A percentile compares a stretch with the other conserved stretches of the same genome.
Conservation (phyloP, 306 rosid species). For the Gleditsia sinensis region DNA sequence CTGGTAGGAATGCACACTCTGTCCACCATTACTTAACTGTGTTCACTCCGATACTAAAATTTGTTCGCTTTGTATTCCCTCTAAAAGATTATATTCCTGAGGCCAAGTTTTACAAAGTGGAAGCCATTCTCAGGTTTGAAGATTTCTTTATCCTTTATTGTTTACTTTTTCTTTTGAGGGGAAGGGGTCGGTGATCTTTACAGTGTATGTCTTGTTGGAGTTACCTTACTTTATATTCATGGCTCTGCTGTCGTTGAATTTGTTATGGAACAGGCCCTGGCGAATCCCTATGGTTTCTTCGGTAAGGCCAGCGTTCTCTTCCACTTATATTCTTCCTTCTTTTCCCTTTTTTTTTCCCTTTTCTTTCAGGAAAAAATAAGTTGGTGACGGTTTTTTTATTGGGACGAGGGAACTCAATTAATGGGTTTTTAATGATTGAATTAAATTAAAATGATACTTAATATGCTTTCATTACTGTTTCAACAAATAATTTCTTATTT, state of each 20-base stretch:
- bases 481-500: no score
- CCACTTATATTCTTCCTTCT: neutral
- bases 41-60: neutral
- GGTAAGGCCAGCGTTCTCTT: no score
- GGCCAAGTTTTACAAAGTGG: constrained; percentile 84
- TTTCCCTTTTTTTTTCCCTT: neutral
- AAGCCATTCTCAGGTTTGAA: constrained; percentile 81
- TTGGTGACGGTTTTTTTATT: no score
- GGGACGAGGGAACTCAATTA: no score
- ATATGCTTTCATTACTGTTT: no score
- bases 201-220: constrained; percentile 19
- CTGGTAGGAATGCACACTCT: constrained; percentile 38
- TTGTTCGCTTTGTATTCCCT: neutral
- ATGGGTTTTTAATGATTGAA: no score
- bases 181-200: neutral
- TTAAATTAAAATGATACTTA: no score
- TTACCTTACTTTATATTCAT: constrained; percentile 13
- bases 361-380: no score
- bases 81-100: constrained; percentile 61
- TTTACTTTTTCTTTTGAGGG: neutral
- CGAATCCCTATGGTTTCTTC: constrained; percentile 75
- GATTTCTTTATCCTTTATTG: neutral
- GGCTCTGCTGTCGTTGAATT: constrained; percentile 40
- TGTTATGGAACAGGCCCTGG: constrained; percentile 79
- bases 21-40: neutral